Evolutionary conservation across 2,329 filamentous ascomycete genomes (phyloP), one percentile per base, ranked within the genome.

Genomic region (Davidsoniella virescens): DNA sequence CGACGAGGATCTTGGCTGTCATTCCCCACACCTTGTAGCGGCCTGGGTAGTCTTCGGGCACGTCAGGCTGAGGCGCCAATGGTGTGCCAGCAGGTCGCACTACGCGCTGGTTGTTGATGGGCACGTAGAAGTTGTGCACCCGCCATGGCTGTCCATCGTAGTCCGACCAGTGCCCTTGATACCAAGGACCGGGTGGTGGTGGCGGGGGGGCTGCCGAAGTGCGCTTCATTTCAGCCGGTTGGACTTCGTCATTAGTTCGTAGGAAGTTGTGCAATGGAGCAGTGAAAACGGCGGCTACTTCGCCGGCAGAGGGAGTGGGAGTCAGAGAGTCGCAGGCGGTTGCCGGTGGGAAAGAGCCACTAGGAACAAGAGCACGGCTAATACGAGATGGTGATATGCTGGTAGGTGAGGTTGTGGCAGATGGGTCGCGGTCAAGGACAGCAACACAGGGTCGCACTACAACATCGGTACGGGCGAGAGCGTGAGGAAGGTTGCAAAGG

Each of bases 231-330:
- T 33, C 29, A 12, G 29, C 29, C 4, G 29, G 29, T 12, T 33
- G 29, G 63, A 40, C 36, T 17, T 53, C 44, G 62, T 85, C 82
- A 47, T 65, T 63, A 29, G 68, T 63, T 44, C 68, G 70, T 49
- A 96, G 67, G 62, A 96, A 95, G 62, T 87, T 84, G 62, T 82
- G 78, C 58, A 96, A 87, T 0, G 86, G 84, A 4, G 84, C 88
- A 4, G 85, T 90, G 66, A 96, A 96, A 33, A 96, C 87, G 42
- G 87, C 88, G 2, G 87, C 88, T 2, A 96, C 90, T 65, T 96
- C 90, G 56, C 84, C 82, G 1, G 87, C 84, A 65, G 95, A 86
- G 9, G 95, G 72, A 38, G 78, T 75, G 0, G 90, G 88, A 53
- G 86, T 86, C 65, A 88, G 74, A 54, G 71, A 75, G 57, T 82